Conservation (phyloP, 257 asterid species). For the Mentha longifolia region DNA sequence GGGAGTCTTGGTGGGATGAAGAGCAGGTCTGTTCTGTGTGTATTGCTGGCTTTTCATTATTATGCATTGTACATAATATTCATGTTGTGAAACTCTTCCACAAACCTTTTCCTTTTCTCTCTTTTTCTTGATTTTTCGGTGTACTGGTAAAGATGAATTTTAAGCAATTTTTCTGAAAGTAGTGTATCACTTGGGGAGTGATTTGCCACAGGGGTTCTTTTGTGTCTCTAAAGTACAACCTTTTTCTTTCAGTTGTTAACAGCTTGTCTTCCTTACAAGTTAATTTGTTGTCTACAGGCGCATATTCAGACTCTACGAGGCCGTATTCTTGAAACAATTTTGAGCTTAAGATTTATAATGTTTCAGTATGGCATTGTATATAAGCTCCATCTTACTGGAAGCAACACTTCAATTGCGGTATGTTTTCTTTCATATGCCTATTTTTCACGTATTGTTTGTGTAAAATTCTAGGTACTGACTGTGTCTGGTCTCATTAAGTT, state of each 20-base stretch:
- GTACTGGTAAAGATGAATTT: not conserved
- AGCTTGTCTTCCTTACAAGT: constrained; percentile 19
- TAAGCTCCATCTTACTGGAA: constrained; percentile 79
- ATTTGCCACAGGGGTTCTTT: not conserved
- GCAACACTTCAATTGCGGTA: constrained; percentile 92
- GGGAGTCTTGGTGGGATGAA: constrained; percentile 99
- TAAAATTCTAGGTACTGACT: not conserved
- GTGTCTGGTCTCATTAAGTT: constrained; percentile 12
- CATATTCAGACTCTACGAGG: constrained; percentile 97
- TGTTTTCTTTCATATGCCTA: constrained; percentile 26
- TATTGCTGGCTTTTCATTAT: constrained; percentile 18
- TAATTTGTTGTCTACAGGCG: constrained; percentile 52
- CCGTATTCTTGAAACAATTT: constrained; percentile 89
- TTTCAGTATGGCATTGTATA: constrained; percentile 97
- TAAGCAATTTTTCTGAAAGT: not conserved
- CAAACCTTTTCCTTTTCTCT: not conserved
- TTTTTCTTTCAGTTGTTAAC: constrained; percentile 3
- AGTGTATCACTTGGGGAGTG: not conserved
- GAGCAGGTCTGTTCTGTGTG: constrained; percentile 71
- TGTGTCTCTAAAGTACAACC: not conserved
- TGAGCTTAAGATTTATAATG: constrained; percentile 88
- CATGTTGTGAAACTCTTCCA: not conserved
- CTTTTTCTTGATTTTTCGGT: not conserved
- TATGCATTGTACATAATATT: not conserved
- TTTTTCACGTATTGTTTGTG: constrained; percentile 6